Evolutionary conservation across 192 early-diverging fungal species (phyloP).

Genomic region (Linnemannia elongata): DNA sequence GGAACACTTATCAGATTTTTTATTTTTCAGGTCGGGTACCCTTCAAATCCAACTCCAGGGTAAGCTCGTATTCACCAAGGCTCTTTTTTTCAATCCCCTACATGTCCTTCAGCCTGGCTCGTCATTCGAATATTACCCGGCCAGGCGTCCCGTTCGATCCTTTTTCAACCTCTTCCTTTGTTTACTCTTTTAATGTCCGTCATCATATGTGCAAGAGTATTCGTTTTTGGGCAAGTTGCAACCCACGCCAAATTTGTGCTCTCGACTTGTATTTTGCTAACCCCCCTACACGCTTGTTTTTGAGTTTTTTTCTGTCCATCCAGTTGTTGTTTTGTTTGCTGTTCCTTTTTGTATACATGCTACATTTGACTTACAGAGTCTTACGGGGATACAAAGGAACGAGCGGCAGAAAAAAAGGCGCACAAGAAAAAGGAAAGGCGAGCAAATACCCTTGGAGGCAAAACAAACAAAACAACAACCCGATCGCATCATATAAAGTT

Average conservation of each 20-base stretch:
- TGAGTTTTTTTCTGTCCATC: too few species aligned
- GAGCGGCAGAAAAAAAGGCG: too few species aligned
- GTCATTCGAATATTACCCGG: background rate
- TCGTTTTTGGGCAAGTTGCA: background rate
- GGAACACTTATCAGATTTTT: constrained; percentile 6
- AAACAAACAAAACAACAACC: too few species aligned
- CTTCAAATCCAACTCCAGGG: background rate
- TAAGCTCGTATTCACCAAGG: background rate
- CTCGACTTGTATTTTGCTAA: background rate
- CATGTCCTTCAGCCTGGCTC: background rate
- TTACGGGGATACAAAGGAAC: too few species aligned
- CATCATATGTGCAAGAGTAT: background rate
- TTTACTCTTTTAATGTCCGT: background rate
- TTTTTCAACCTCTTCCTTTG: background rate
- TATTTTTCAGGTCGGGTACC: background rate
- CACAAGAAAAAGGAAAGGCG: too few species aligned
- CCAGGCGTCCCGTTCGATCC: background rate
- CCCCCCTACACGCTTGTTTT: too few species aligned
- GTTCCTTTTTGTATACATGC: too few species aligned
- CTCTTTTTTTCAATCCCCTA: background rate
- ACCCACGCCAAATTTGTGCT: background rate
- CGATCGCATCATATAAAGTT: too few species aligned
- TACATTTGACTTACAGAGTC: too few species aligned
- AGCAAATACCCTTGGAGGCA: too few species aligned
- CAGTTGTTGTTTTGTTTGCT: too few species aligned